Base-by-base conservation (phyloP, 2,329 filamentous ascomycete genomes). In the Hypomyces rosellus region DNA sequence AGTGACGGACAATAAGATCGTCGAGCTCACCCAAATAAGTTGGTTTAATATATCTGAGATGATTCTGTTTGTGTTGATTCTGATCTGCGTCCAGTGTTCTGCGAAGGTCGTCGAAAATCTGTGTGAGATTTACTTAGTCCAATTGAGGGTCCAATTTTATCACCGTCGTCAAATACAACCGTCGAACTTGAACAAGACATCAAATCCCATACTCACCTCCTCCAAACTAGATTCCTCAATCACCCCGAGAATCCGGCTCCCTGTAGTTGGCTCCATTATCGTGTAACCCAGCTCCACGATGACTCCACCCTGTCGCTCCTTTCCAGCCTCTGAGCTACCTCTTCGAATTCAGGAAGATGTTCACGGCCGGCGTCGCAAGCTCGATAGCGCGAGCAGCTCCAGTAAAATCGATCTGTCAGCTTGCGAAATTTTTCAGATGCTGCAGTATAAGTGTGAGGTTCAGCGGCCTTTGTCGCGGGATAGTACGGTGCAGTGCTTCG, bases 381-480 rank as follows among this genome's bases (percentile, higher is more conserved):
- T 71, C 34, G 67, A 65, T 54, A 61, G 65, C 42, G 61, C 54
- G 54, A 63, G 65, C 16, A 54, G 57, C 15, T 53, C 52, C 30
- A 56, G 58, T 57, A 55, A 70, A 44, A 68, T 83, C 54, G 73
- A 84, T 49, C 68, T 85, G 43, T 67, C 69, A 15, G 69, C 69
- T 40, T 85, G 82, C 65, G 73, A 79, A 61, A 69, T 84, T 51
- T 63, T 81, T 50, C 70, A 74, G 59, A 74, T 85, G 71, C 59
- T 80, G 63, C 81, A 85, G 68, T 84, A 82, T 65, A 72, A 77
- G 39, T 85, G 82, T 63, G 65, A 73, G 54, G 74, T 84, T 40
- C 69, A 76, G 56, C 61, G 72, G 36, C 76, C 78, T 13, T 65
- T 71, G 43, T 61, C 64, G 34, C 63, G 59, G 46, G 64, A 77